Percentiles rank a stretch among this genome's conserved stretches.
phyloP scores from a whole-genome alignment of 2,329 filamentous ascomycete genomes.

The Scopulariopsis brevicaulis region DNA sequence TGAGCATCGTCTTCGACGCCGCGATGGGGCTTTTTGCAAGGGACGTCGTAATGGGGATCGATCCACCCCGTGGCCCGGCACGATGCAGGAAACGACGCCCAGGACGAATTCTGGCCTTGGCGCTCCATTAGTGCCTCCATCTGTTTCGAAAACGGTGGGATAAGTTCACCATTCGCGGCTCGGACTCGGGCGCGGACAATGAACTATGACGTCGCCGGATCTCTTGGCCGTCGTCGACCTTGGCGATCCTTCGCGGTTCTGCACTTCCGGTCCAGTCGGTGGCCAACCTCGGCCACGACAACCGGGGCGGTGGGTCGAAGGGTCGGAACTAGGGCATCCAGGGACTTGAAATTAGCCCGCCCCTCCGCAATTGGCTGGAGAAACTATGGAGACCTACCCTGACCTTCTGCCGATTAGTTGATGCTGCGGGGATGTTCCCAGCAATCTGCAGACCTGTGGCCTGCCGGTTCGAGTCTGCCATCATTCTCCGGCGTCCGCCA shows the following conservation, averaged over 20 bases:
- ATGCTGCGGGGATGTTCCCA: background rate
- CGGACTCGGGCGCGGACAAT: background rate
- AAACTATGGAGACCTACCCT: background rate
- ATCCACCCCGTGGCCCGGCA: too few relatives aligned
- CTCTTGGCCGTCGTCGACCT: background rate
- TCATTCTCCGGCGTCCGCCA: background rate
- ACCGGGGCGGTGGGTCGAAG: background rate
- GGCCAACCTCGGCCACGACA: background rate
- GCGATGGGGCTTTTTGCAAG: too few relatives aligned
- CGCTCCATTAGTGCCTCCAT: too few relatives aligned
- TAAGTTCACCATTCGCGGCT: background rate
- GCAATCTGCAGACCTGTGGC: too few relatives aligned
- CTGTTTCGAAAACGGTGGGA: background rate
- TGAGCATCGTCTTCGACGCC: too few relatives aligned
- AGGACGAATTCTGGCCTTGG: too few relatives aligned
- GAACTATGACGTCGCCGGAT: background rate
- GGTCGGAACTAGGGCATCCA: background rate
- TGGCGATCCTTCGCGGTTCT: background rate
- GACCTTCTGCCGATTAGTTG: background rate
- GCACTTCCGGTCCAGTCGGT: background rate
- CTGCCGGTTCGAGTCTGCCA: background rate
- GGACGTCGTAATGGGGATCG: too few relatives aligned
- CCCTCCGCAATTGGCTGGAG: background rate
- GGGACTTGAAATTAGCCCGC: background rate
- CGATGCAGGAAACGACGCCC: too few relatives aligned